phyloP scores from a whole-genome alignment of 2,329 filamentous ascomycete genomes.

The Emergomyces pasteurianus region DNA sequence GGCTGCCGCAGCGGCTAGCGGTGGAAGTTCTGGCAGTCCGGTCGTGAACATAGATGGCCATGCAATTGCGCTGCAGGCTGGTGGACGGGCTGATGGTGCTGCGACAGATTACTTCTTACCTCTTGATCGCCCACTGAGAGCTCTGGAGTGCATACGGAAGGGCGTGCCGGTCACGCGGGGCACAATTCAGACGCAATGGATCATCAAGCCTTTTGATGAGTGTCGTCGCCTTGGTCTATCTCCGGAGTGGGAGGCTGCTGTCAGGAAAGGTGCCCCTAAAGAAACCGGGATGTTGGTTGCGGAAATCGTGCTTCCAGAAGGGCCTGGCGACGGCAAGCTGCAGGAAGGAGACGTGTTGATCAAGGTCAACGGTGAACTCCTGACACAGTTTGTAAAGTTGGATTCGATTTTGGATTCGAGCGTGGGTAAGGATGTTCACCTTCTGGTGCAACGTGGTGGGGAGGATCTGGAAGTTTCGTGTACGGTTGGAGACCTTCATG shows the following conservation, averaged over 20 bases:
- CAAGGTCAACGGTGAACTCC: conserved; percentile 83
- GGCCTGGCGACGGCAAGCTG: conserved; percentile 74
- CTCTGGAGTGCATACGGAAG: conserved; percentile 71
- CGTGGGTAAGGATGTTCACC: conserved; percentile 63
- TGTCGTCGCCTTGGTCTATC: conserved; percentile 79
- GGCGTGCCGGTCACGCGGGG: conserved; percentile 69
- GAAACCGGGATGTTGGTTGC: conserved; percentile 96
- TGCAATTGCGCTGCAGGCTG: conserved; percentile 86
- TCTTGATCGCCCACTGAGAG: conserved; percentile 76
- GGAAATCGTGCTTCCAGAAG: conserved; percentile 85
- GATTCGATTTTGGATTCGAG: conserved; percentile 86
- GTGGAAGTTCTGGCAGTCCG: conserved; percentile 94
- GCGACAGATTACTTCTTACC: conserved; percentile 97
- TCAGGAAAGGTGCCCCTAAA: conserved; percentile 72
- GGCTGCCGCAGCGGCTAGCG: conserved; percentile 90
- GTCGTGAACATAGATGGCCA: conserved; percentile 92
- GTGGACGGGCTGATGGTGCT: conserved; percentile 84
- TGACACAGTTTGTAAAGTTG: conserved; percentile 84
- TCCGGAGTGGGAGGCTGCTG: conserved; percentile 72
- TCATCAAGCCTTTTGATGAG: conserved; percentile 95
- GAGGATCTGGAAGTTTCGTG: conserved; percentile 77
- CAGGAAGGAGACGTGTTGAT: conserved; percentile 90
- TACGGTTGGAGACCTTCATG: conserved; percentile 76
- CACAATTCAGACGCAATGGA: conserved; percentile 96
- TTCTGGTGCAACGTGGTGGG: conserved; percentile 80